Evolutionary conservation across 768 basidiomycete genomes (phyloP), one percentile per base, ranked within the genome.

Genomic region (Mycena floridula): DNA sequence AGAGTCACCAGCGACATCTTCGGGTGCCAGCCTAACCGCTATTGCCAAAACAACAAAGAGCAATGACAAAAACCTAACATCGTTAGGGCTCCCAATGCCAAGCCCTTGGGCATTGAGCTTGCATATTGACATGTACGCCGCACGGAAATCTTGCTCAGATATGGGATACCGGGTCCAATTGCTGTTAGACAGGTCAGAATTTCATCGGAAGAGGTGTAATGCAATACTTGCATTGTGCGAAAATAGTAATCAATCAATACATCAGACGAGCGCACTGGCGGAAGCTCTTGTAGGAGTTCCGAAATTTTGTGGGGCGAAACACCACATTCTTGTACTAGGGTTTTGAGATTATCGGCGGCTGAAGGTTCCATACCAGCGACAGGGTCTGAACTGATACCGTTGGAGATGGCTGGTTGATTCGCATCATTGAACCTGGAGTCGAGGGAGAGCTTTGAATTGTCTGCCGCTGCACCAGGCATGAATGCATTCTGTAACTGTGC

Each of bases 111-210:
- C 63, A 50, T 84, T 73, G 62, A 82, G 78, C 32, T 70, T 65
- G 51, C 69, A 76, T 36, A 89, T 67, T 4, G 85, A 81, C 16
- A 73, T 63, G 57, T 86, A 91, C 0, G 85, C 74, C 23, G 72
- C 55, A 30, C 91, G 77, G 58, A 96, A 94, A 49, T 88, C 83
- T 40, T 73, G 73, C 54, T 94, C 92, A 23, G 87, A 89, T 13
- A 95, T 74, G 40, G 92, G 93, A 64, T 95, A 95, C 32, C 92
- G 81, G 18, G 91, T 91, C 82, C 89, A 93, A 57, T 96, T 95
- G 59, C 92, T 90, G 55, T 46, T 40, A 27, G 40, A 23, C 39
- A 46, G 22, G 23, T 40, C 12, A n/a, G 46, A 36, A 46, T 44
- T 50, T n/a, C n/a, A n/a, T n/a, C n/a, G n/a, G 37, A 46, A 48